Conservation (phyloP, 1,284 basidiomycete genomes). For the Mycena sp. region DNA sequence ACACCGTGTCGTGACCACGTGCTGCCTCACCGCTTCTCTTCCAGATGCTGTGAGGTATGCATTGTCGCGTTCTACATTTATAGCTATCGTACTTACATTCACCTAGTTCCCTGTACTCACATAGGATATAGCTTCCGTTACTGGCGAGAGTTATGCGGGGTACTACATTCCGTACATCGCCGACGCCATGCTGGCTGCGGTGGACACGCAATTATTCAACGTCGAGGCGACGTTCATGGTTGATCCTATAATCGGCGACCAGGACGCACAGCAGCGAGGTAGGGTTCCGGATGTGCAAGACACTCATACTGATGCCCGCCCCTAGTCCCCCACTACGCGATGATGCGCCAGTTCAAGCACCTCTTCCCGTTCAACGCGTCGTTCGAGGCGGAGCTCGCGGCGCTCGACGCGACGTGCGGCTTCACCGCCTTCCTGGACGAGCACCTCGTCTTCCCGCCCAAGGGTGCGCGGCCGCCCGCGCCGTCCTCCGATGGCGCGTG, state of each 20-base stretch:
- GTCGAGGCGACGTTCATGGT: neutral
- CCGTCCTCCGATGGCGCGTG: neutral
- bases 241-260: neutral
- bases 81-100: too few species aligned
- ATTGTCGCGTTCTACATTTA: too few species aligned
- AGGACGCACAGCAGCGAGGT: neutral
- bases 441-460: neutral
- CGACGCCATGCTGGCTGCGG: constrained; percentile 3
- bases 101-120: too few species aligned
- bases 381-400: neutral
- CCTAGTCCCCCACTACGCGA: neutral
- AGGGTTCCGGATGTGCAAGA: neutral
- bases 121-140: too few species aligned
- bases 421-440: constrained; percentile 6
- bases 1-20: too few species aligned
- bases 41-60: too few species aligned
- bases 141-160: constrained; percentile 4
- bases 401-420: neutral
- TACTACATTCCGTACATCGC: constrained; percentile 10
- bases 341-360: neutral
- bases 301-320: too few species aligned
- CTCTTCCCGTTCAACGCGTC: constrained; percentile 1
- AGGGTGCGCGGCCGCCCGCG: neutral
- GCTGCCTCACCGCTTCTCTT: too few species aligned
- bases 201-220: neutral